Evolutionary conservation across 163 green algal genomes (phyloP).

Genomic region (Volvox carteri): DNA sequence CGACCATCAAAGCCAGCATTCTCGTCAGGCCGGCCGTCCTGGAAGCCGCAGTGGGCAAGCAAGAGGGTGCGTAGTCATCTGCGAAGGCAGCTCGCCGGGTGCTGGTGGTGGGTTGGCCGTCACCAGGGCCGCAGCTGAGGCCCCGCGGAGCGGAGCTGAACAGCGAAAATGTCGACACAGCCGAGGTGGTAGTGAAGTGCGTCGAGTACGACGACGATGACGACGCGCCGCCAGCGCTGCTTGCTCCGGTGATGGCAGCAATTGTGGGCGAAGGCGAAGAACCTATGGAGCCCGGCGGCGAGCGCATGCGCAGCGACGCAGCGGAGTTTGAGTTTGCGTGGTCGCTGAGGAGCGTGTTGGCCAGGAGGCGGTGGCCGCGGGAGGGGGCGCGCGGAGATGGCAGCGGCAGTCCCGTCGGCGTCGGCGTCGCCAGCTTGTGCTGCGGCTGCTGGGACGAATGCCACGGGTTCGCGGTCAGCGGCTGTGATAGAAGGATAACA

Average conservation of each 20-base stretch:
- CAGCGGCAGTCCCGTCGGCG: neutral
- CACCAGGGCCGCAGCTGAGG: neutral
- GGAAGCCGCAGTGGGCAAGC: neutral
- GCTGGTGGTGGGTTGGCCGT: slow-evolving; percentile 13
- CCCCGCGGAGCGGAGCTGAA: neutral
- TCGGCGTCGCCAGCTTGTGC: neutral
- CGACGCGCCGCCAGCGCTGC: neutral
- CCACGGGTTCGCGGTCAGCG: too few relatives aligned
- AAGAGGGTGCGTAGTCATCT: slow-evolving; percentile 21
- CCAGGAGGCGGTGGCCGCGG: neutral
- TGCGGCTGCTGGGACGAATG: neutral
- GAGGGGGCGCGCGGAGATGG: neutral
- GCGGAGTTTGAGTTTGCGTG: too few relatives aligned
- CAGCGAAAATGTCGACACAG: neutral
- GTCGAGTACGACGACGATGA: neutral
- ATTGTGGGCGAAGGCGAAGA: neutral
- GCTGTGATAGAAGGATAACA: too few relatives aligned
- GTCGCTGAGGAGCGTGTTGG: neutral
- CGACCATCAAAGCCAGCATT: neutral
- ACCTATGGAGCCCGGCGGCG: neutral
- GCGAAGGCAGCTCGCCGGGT: slow-evolving; percentile 6
- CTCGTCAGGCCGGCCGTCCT: neutral
- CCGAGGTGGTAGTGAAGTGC: neutral
- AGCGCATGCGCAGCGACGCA: neutral
- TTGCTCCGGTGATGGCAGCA: neutral